Evolutionary conservation across 192 early-diverging fungal species (phyloP).

Genomic region (Rhizophagus clarus): DNA sequence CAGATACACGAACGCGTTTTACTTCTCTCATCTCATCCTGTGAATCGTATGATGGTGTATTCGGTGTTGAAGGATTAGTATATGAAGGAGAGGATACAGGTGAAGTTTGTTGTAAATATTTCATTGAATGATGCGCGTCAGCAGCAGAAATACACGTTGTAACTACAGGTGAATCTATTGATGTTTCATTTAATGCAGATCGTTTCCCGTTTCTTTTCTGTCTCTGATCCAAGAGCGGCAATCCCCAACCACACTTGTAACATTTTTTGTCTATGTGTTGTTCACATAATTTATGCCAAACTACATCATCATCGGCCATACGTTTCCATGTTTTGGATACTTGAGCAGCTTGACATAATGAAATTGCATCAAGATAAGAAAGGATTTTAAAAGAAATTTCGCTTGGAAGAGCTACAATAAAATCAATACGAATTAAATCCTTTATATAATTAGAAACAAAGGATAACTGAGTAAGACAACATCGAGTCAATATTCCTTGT

Average conservation of each 20-base stretch:
- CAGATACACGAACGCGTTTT: slow-evolving; percentile 35
- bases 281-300: slow-evolving; percentile 97
- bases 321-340: slow-evolving; percentile 80
- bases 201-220: slow-evolving; percentile 47
- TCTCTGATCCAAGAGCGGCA: slow-evolving; percentile 81
- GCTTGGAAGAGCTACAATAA: slow-evolving; percentile 70
- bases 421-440: slow-evolving; percentile 80
- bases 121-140: slow-evolving; percentile 20
- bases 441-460: slow-evolving; percentile 72
- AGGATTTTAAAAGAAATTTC: slow-evolving; percentile 87
- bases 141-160: slow-evolving; percentile 13
- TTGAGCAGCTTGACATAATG: slow-evolving; percentile 90
- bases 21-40: slow-evolving; percentile 31
- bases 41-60: slow-evolving; percentile 32
- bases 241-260: slow-evolving; percentile 94
- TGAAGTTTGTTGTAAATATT: slow-evolving; percentile 12
- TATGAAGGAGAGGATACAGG: slow-evolving; percentile 30
- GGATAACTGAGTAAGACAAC: slow-evolving; percentile 86
- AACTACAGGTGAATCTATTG: slow-evolving; percentile 18
- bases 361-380: slow-evolving; percentile 88
- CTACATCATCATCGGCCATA: slow-evolving; percentile 86
- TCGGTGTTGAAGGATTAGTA: slow-evolving; percentile 28
- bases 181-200: slow-evolving; percentile 28
- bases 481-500: slow-evolving; percentile 76
- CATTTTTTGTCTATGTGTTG: slow-evolving; percentile 98